Base-by-base conservation (phyloP, 805 yeast species). In the Saccharomycopsis malanga region DNA sequence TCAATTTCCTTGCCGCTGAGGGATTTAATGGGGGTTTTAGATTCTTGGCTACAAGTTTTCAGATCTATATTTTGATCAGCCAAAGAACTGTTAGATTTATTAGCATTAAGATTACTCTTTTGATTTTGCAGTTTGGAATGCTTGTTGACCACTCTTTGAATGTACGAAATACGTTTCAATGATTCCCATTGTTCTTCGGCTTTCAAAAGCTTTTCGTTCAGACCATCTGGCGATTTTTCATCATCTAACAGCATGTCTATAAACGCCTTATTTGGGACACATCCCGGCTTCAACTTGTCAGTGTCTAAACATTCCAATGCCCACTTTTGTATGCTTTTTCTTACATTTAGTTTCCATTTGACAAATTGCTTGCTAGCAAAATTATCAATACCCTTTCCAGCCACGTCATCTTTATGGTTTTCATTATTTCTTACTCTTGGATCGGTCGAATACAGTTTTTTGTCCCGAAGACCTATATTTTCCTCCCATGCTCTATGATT, bases 401-500 rank as follows among this genome's bases (percentile, higher is more conserved):
- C 74, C 7, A 89, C 89, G 61, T 89, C 96, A 12, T 69, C 68
- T 49, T 69, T 67, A 61, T 89, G 96, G 9, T 60, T 63, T n/a
- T 66, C 66, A 56, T 74, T 83, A 29, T 79, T 78, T 41, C 80
- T 80, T 29, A 89, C 80, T 60, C 98, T 76, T 0, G 89, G 74
- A 62, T 91, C 98, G 0, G 81, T 72, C 5, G 96, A 86, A 45
- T 79, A 77, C 46, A 79, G 77, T 66, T 91, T 91, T 58, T 76
- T 78, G 50, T 88, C 96, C 48, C 95, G 69, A 18, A 91, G 74
- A 44, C 98, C 98, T 34, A 69, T 65, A 59, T 91, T 91, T 24
- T 87, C 95, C 47, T 74, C 83, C 24, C 97, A 96, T 0, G 96
- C 94, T 57, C 94, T 72, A 58, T 86, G 79, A 61, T 89, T 91